Evolutionary conservation across 2,329 filamentous ascomycete species (phyloP).

Genomic region (Mycogone perniciosa): DNA sequence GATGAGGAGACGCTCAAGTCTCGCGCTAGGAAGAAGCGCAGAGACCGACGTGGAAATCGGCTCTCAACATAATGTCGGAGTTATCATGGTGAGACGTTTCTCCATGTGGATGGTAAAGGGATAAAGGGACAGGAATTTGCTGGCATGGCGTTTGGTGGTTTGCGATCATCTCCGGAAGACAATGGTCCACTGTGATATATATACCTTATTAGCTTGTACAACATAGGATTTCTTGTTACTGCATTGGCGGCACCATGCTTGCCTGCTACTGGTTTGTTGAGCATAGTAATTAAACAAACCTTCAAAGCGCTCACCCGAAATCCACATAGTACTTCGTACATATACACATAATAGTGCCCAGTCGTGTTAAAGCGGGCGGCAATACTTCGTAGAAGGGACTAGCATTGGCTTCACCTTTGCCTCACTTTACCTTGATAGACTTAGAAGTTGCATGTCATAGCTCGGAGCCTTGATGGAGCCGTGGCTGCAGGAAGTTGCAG

Average conservation of each 20-base stretch:
- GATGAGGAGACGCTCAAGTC: constrained; percentile 50
- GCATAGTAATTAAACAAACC: no score
- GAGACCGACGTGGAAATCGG: constrained; percentile 49
- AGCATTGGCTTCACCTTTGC: no score
- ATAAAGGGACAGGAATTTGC: constrained; percentile 8
- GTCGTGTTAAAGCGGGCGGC: no score
- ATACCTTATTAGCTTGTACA: constrained; percentile 3
- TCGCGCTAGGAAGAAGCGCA: constrained; percentile 56
- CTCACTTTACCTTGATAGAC: no score
- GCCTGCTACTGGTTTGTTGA: no score
- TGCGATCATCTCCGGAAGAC: constrained; percentile 2
- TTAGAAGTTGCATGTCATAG: no score
- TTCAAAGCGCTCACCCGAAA: no score
- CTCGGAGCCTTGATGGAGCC: no score
- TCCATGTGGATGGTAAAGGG: neutral
- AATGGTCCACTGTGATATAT: neutral
- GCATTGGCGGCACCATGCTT: neutral
- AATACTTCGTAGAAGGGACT: no score
- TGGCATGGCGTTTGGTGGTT: constrained; percentile 11
- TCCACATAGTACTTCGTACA: no score
- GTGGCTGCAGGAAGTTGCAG: neutral
- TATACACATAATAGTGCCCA: no score
- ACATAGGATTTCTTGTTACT: neutral
- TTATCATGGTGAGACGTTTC: constrained; percentile 2
- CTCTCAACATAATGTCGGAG: constrained; percentile 21